phyloP scores from a whole-genome alignment of 2,329 filamentous ascomycete species.

The Penicillium thymicola region DNA sequence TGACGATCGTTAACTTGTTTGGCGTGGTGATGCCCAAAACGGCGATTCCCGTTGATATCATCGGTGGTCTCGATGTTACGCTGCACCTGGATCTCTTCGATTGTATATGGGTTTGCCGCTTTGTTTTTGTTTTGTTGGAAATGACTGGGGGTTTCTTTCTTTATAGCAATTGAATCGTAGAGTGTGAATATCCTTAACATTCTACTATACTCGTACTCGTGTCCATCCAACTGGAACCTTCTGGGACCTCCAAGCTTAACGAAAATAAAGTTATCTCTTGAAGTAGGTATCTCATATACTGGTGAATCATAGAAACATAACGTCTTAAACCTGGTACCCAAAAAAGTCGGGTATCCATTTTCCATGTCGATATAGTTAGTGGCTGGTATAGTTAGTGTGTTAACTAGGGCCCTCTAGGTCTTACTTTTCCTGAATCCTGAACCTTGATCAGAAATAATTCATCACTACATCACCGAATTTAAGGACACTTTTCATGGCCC shows the following conservation, averaged over 20 bases:
- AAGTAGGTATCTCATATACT: not conserved
- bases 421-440: not conserved
- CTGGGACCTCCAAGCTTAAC: not conserved
- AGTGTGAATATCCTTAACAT: not conserved
- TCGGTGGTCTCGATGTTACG: not conserved
- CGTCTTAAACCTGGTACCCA: not conserved
- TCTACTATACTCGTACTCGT: too few species aligned
- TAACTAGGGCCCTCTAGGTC: not conserved
- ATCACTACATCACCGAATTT: too few species aligned
- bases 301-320: too few species aligned
- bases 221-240: too few species aligned
- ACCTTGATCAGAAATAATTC: not conserved
- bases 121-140: too few species aligned
- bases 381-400: too few species aligned
- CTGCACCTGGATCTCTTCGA: not conserved
- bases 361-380: not conserved
- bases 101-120: not conserved
- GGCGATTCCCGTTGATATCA: conserved; percentile 7
- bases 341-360: not conserved
- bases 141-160: too few species aligned
- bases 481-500: too few species aligned
- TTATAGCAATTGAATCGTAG: too few species aligned
- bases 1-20: conserved; percentile 7
- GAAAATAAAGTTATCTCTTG: not conserved
- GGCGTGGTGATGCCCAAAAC: not conserved